Evolutionary conservation across 2,329 filamentous ascomycete species (phyloP), one percentile per base, ranked within the genome.

Genomic region (Colletotrichum cuscutae): DNA sequence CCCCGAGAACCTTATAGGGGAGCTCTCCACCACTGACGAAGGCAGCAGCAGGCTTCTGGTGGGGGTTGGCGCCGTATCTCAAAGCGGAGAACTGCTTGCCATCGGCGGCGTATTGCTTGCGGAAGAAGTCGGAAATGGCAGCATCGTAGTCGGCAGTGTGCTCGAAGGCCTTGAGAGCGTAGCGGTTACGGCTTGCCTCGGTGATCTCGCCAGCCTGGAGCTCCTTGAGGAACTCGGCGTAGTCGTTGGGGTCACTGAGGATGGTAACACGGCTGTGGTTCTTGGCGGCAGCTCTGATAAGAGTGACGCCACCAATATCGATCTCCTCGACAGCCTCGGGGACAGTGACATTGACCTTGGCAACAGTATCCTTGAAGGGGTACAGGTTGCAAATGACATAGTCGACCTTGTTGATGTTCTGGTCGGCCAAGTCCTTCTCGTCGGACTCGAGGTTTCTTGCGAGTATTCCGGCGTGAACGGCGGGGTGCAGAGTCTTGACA

Each of bases 331-430:
- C 96, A 64, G 97, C 97, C 86, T 99, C 96, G 64, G 94, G 91
- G 75, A 99, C 94, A 74, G 96, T 98, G 79, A 99, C 97, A 80
- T 98, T 97, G 87, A 97, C 92, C 89, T 98, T 97, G 79, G 95
- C 93, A 78, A 99, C 92, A 37, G 97, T 99, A 82, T 98, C 95
- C 88, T 98, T 98, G 91, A 99, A 99, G 13, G 97, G 97, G 85
- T 99, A 98, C 68, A 99, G 90, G 86, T 99, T 99, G 92, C 97
- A 98, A 82, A 99, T 93, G 78, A 98, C 95, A 79, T 93, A 97
- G 89, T 97, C 95, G 73, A 98, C 95, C 86, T 97, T 97, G 86
- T 94, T 90, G 82, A 98, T 98, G 85, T 95, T 97, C 86, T 97
- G 95, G 83, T 97, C 94, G 64, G 94, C 95, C 62, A 99, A 92